phyloP scores from a whole-genome alignment of 257 asterid genomes.

The Jaltomata sinuosa region DNA sequence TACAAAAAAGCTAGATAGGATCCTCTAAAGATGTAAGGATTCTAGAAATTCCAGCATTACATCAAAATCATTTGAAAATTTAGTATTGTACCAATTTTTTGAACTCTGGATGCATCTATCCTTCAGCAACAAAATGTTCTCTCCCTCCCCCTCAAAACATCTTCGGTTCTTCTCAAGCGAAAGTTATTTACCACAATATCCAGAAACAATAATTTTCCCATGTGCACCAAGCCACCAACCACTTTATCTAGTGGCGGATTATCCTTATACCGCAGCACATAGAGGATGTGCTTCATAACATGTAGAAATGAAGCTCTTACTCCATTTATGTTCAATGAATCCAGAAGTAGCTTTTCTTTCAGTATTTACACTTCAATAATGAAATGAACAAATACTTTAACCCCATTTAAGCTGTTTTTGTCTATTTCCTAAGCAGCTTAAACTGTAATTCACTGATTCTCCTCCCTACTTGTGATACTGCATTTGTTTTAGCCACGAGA shows the following conservation, averaged over 20 bases:
- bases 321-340: background rate
- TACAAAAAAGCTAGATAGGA: background rate
- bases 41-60: background rate
- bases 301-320: background rate
- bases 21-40: background rate
- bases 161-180: background rate
- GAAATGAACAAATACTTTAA: background rate
- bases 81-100: background rate
- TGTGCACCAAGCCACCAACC: background rate
- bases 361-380: background rate
- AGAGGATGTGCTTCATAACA: background rate
- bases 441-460: background rate
- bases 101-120: background rate
- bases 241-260: background rate
- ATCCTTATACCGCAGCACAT: background rate
- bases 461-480: background rate
- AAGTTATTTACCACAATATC: background rate
- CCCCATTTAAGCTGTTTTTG: background rate
- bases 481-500: background rate
- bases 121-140: background rate
- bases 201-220: background rate
- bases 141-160: background rate
- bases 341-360: background rate
- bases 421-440: background rate
- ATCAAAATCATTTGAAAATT: background rate